phyloP scores from a whole-genome alignment of 2,329 filamentous ascomycete species.

The Pezicula radicicola region DNA sequence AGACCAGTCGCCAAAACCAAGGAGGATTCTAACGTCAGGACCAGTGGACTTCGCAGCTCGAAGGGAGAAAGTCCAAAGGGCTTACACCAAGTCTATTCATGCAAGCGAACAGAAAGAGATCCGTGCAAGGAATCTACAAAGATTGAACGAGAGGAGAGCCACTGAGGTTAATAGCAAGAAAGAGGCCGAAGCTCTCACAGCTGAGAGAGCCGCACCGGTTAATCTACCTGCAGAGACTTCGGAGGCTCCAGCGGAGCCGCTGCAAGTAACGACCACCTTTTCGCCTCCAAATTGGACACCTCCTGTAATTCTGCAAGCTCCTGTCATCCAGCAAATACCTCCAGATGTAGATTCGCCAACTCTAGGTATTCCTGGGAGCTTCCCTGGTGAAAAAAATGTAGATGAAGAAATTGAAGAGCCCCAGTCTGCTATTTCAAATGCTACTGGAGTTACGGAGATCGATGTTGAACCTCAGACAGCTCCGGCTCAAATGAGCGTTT shows the following conservation, averaged over 20 bases:
- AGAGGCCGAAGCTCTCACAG: not conserved
- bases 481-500: constrained; percentile 26
- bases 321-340: no score
- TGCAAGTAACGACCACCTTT: constrained; percentile 25
- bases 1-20: constrained; percentile 31
- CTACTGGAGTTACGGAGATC: constrained; percentile 66
- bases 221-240: not conserved
- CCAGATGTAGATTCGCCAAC: constrained; percentile 55
- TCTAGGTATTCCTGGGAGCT: constrained; percentile 63
- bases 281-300: constrained; percentile 8
- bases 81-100: constrained; percentile 80
- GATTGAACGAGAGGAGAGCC: constrained; percentile 11
- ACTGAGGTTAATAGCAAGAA: not conserved
- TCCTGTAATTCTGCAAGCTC: no score
- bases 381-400: constrained; percentile 33
- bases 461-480: constrained; percentile 70
- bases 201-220: not conserved
- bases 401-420: constrained; percentile 46
- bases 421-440: constrained; percentile 54
- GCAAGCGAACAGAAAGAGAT: constrained; percentile 60
- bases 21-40: constrained; percentile 56
- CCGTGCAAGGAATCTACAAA: constrained; percentile 39
- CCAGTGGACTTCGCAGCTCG: constrained; percentile 84
- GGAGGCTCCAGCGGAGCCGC: constrained; percentile 7
- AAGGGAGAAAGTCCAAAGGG: constrained; percentile 77